These are phyloP conservation scores for Sphagnum tenellum DNA, from an alignment of 225 moss, liverwort and hornwort genomes.

Conservation along the genomic window DNA sequence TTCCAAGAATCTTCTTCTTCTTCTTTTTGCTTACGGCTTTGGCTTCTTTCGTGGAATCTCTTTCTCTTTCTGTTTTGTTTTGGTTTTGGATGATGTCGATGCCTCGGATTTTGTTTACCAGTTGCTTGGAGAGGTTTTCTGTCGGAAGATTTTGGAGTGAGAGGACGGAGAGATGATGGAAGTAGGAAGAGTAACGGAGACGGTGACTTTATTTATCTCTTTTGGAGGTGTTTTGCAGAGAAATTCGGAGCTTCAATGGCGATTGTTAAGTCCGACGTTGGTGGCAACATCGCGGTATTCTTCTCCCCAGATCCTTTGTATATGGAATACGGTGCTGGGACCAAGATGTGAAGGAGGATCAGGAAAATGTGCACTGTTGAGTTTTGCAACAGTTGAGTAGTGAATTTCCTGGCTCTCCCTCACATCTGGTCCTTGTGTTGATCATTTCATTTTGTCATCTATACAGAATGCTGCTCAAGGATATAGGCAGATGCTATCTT, in stretches of 20 bases:
- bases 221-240: conserved; percentile 23
- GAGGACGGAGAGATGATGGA: too few species aligned
- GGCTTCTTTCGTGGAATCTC: not conserved
- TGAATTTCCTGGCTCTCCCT: too few species aligned
- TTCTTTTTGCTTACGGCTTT: not conserved
- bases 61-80: not conserved
- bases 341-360: not conserved
- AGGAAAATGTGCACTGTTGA: not conserved
- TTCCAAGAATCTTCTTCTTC: not conserved
- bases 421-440: too few species aligned
- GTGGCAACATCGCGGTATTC: conserved; percentile 81
- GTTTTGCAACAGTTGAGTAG: not conserved
- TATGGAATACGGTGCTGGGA: not conserved
- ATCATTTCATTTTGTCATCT: too few species aligned
- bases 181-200: too few species aligned
- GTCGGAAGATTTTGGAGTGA: too few species aligned
- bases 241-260: conserved; percentile 85
- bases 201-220: too few species aligned
- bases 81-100: too few species aligned
- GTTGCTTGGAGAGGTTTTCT: too few species aligned
- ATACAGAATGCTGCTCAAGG: too few species aligned
- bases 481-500: too few species aligned
- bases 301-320: not conserved
- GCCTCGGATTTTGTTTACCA: too few species aligned
- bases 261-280: conserved; percentile 84